Evolutionary conservation across 208 protist genomes (phyloP).

Genomic region (Trypanosoma melophagium): DNA sequence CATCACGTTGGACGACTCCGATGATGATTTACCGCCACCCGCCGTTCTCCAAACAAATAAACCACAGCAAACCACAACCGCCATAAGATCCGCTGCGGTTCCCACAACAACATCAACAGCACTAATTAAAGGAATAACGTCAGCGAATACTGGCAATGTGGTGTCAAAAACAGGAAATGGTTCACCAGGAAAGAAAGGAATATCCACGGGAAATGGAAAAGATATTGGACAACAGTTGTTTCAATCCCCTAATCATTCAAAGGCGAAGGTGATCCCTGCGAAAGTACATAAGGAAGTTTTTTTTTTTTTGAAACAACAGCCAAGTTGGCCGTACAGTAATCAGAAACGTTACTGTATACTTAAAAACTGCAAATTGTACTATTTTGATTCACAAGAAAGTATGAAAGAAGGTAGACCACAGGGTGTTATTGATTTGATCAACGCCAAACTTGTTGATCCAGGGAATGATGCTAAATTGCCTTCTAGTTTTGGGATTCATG

Average conservation of each 20-base stretch:
- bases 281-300: slow-evolving; percentile 32
- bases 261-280: neutral
- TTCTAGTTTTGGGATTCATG: slow-evolving; percentile 23
- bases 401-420: slow-evolving; percentile 24
- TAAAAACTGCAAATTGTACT: slow-evolving; percentile 24
- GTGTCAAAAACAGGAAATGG: too few relatives aligned
- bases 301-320: slow-evolving; percentile 32
- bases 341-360: slow-evolving; percentile 32
- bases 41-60: neutral
- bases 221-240: neutral
- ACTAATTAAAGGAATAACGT: neutral
- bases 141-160: too few relatives aligned
- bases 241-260: slow-evolving; percentile 5
- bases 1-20: slow-evolving; percentile 23
- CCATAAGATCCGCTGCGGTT: neutral
- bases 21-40: slow-evolving; percentile 25
- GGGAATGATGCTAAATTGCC: slow-evolving; percentile 26
- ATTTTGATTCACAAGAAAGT: slow-evolving; percentile 30
- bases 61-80: neutral
- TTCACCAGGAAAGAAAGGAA: neutral
- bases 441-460: slow-evolving; percentile 17
- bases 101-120: neutral
- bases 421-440: slow-evolving; percentile 28
- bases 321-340: slow-evolving; percentile 31
- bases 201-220: neutral